These are phyloP conservation scores for Schwanniomyces vanrijiae DNA, from an alignment of 805 yeast species.

Conservation along the genomic window DNA sequence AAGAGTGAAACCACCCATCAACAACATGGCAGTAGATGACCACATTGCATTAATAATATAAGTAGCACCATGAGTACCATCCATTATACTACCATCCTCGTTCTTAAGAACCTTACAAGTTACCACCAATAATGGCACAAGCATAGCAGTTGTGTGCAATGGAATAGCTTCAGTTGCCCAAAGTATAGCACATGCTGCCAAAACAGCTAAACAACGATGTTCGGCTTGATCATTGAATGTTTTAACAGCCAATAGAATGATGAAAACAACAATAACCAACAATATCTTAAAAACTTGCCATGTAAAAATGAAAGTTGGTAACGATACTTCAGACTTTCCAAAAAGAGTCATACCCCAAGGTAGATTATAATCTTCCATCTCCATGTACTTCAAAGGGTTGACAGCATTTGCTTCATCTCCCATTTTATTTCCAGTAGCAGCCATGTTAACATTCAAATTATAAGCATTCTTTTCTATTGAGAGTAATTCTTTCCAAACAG, in stretches of 20 bases:
- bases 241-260: constrained; percentile 49
- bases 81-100: constrained; percentile 49
- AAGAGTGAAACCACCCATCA: constrained; percentile 90
- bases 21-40: constrained; percentile 87
- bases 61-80: constrained; percentile 69
- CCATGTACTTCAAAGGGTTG: constrained; percentile 19
- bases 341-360: constrained; percentile 17
- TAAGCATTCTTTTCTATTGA: constrained; percentile 50
- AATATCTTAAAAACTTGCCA: constrained; percentile 49
- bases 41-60: constrained; percentile 87
- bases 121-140: constrained; percentile 49
- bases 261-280: constrained; percentile 51
- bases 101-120: constrained; percentile 49
- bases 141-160: constrained; percentile 47
- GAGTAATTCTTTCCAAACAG: constrained; percentile 97
- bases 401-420: constrained; percentile 21
- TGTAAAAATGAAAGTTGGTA: constrained; percentile 51
- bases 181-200: constrained; percentile 52
- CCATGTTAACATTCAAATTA: constrained; percentile 23
- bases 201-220: constrained; percentile 67
- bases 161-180: constrained; percentile 58
- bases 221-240: constrained; percentile 68
- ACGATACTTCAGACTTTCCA: constrained; percentile 13
- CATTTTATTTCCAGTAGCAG: constrained; percentile 18
- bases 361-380: constrained; percentile 16